A percentile compares a stretch with the other conserved stretches of the same genome.
These are phyloP conservation scores for Jackrogersella multiformis DNA, from an alignment of 495 filamentous ascomycete genomes.

Conservation along the genomic window DNA sequence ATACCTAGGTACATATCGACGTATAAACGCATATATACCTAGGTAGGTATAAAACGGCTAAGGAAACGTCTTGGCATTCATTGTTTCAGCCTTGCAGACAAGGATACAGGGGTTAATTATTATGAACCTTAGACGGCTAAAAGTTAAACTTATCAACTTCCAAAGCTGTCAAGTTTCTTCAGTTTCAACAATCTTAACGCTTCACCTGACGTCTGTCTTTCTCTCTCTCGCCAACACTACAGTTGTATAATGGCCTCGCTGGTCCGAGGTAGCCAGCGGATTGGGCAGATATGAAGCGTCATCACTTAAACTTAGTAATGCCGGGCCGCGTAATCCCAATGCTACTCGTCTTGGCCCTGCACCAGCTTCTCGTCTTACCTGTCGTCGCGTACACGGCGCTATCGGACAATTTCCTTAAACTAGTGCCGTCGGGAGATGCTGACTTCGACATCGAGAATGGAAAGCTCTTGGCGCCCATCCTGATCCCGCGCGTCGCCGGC, in stretches of 20 bases:
- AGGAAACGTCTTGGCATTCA: slow-evolving; percentile 1
- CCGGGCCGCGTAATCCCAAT: slow-evolving; percentile 37
- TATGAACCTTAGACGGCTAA: slow-evolving; percentile 41
- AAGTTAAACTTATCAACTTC: slow-evolving; percentile 30
- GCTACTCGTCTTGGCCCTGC: slow-evolving; percentile 41
- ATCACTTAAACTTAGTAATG: slow-evolving; percentile 28
- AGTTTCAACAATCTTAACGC: slow-evolving; percentile 13
- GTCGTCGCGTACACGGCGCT: slow-evolving; percentile 73
- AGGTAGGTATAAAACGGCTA: slow-evolving; percentile 12
- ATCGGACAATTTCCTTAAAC: slow-evolving; percentile 73
- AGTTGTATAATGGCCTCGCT: slow-evolving; percentile 39
- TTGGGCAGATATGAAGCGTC: slow-evolving; percentile 33
- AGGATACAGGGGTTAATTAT: slow-evolving; percentile 16
- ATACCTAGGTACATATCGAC: background rate
- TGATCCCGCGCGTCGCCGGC: slow-evolving; percentile 89
- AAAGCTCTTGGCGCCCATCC: slow-evolving; percentile 83
- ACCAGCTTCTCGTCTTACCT: slow-evolving; percentile 49
- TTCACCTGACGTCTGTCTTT: slow-evolving; percentile 6
- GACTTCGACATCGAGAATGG: slow-evolving; percentile 86
- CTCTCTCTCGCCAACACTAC: background rate
- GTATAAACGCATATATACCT: background rate
- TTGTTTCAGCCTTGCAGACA: slow-evolving; percentile 44
- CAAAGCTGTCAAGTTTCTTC: slow-evolving; percentile 1
- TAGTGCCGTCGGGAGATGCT: slow-evolving; percentile 70
- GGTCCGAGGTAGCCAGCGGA: slow-evolving; percentile 41